A percentile compares a stretch with the other conserved stretches of the same genome.
Evolutionary conservation across 2,329 filamentous ascomycete genomes (phyloP).

Genomic region (Cladosporium cucumerinum): DNA sequence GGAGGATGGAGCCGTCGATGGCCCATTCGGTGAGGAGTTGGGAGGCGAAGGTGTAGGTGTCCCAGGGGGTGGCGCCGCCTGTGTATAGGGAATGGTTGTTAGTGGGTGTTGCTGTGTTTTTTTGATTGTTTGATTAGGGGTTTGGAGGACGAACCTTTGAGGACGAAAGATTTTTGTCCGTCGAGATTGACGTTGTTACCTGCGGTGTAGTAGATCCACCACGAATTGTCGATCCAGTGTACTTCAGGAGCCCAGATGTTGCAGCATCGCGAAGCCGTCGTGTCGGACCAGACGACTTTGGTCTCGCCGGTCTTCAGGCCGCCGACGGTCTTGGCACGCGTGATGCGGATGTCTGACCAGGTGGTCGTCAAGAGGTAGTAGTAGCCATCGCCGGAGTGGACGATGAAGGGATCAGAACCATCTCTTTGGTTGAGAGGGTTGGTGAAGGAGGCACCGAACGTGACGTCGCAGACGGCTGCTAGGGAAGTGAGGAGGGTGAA

Average conservation of each 20-base stretch:
- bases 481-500: background rate
- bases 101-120: background rate
- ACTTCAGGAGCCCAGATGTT: slow-evolving; percentile 60
- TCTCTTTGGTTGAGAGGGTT: slow-evolving; percentile 52
- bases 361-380: slow-evolving; percentile 57
- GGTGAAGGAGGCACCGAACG: slow-evolving; percentile 38
- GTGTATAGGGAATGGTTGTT: background rate
- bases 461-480: background rate
- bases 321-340: slow-evolving; percentile 52
- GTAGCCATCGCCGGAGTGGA: slow-evolving; percentile 49
- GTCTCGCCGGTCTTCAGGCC: slow-evolving; percentile 54
- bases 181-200: slow-evolving; percentile 44
- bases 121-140: too few relatives aligned
- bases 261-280: slow-evolving; percentile 47
- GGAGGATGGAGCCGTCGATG: slow-evolving; percentile 54
- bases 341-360: slow-evolving; percentile 55
- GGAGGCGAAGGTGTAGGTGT: slow-evolving; percentile 49
- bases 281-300: slow-evolving; percentile 51
- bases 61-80: slow-evolving; percentile 54
- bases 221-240: slow-evolving; percentile 46
- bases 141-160: slow-evolving; percentile 33
- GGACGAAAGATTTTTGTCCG: slow-evolving; percentile 51
- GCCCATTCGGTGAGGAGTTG: slow-evolving; percentile 49
- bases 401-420: slow-evolving; percentile 54
- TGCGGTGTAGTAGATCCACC: slow-evolving; percentile 59